A percentile compares a stretch with the other conserved stretches of the same genome.
Evolutionary conservation across 2,329 filamentous ascomycete species (phyloP).

Genomic region (Pseudocercospora vitis): DNA sequence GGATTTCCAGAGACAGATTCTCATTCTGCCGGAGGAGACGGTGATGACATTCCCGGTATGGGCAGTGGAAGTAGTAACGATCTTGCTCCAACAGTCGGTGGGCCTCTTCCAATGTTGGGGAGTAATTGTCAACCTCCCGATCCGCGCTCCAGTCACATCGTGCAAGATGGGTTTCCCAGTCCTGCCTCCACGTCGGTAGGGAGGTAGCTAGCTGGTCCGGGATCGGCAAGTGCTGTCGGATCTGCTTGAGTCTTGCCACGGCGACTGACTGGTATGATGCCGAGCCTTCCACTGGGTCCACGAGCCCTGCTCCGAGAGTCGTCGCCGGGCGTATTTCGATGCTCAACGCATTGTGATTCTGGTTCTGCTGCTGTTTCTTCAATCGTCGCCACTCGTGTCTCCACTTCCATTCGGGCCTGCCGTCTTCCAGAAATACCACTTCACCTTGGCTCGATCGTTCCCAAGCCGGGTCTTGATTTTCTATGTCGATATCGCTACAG

Average conservation of each 20-base stretch:
- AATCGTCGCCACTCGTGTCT: slow-evolving; percentile 16
- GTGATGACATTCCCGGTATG: slow-evolving; percentile 15
- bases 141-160: slow-evolving; percentile 16
- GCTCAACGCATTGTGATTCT: not conserved
- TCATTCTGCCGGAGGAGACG: slow-evolving; percentile 16
- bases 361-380: slow-evolving; percentile 9
- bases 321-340: not conserved
- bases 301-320: not conserved
- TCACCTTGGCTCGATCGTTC: slow-evolving; percentile 13
- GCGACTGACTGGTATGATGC: slow-evolving; percentile 4
- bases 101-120: not conserved
- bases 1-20: slow-evolving; percentile 15
- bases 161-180: slow-evolving; percentile 16
- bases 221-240: slow-evolving; percentile 11
- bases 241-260: slow-evolving; percentile 12
- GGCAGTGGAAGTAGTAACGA: slow-evolving; percentile 18
- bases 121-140: slow-evolving; percentile 8
- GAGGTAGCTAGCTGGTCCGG: not conserved
- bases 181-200: slow-evolving; percentile 10
- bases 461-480: slow-evolving; percentile 3
- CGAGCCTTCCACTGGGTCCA: not conserved
- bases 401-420: slow-evolving; percentile 16
- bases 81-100: slow-evolving; percentile 6
- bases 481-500: not conserved
- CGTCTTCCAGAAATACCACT: slow-evolving; percentile 15